These are phyloP conservation scores for Triglochin maritima DNA, from an alignment of 106 monocot species.

Conservation along the genomic window DNA sequence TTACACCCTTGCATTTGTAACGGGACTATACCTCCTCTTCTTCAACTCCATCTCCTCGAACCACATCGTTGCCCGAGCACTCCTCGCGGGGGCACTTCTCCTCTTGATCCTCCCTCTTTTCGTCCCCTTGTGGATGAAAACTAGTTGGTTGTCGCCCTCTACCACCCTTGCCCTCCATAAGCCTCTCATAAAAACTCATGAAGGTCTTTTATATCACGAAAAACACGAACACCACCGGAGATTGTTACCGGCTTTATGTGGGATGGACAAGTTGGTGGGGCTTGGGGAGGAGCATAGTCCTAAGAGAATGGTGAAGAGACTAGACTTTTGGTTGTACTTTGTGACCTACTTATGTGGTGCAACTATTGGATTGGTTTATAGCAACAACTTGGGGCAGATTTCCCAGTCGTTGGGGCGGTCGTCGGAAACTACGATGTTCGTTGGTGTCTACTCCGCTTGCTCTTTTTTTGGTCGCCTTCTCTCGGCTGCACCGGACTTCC, in stretches of 20 bases:
- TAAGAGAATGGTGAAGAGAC: constrained; percentile 24
- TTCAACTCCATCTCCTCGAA: constrained; percentile 28
- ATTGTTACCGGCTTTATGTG: no score
- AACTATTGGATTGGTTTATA: constrained; percentile 76
- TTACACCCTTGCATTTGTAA: constrained; percentile 54
- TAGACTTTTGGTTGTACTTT: constrained; percentile 85
- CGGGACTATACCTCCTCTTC: constrained; percentile 68
- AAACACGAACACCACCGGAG: no score
- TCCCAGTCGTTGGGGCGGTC: constrained; percentile 52
- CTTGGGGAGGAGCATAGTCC: constrained; percentile 65
- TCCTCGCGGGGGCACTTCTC: constrained; percentile 41
- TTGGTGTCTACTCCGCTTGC: constrained; percentile 72
- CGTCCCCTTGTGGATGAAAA: no score
- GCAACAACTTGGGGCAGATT: constrained; percentile 82
- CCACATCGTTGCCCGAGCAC: constrained; percentile 14
- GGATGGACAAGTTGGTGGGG: constrained; percentile 18
- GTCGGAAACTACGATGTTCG: constrained; percentile 28
- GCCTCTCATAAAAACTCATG: no score
- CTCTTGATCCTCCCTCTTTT: constrained; percentile 57
- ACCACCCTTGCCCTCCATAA: no score
- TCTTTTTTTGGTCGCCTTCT: constrained; percentile 84
- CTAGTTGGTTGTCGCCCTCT: no score
- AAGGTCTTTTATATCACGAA: no score
- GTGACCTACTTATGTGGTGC: constrained; percentile 70
- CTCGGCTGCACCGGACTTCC: constrained; percentile 59